Evolutionary conservation across 1,284 basidiomycete species (phyloP).

Genomic region (Mycena citricolor): DNA sequence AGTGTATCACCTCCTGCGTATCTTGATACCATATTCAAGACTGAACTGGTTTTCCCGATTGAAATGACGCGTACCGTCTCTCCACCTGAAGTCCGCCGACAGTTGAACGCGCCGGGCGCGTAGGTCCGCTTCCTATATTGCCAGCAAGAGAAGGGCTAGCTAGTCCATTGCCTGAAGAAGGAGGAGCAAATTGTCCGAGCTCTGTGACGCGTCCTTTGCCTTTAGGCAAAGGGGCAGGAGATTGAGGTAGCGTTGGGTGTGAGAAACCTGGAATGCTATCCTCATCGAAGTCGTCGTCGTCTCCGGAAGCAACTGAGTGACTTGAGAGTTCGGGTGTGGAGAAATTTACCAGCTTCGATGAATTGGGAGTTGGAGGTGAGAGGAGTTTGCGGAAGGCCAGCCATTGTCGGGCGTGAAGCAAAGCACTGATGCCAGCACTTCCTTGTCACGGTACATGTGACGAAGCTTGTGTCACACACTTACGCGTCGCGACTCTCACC

Average conservation of each 20-base stretch:
- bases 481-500: slow-evolving; percentile 22
- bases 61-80: slow-evolving; percentile 60
- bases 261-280: slow-evolving; percentile 76
- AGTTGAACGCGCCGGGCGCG: slow-evolving; percentile 53
- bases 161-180: slow-evolving; percentile 32
- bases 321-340: slow-evolving; percentile 8
- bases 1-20: slow-evolving; percentile 83
- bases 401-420: slow-evolving; percentile 1
- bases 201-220: slow-evolving; percentile 63
- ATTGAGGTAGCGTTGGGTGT: slow-evolving; percentile 49
- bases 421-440: slow-evolving; percentile 21
- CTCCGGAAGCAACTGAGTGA: slow-evolving; percentile 48
- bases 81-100: slow-evolving; percentile 86
- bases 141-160: slow-evolving; percentile 56
- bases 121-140: slow-evolving; percentile 57
- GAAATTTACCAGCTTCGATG: slow-evolving; percentile 63
- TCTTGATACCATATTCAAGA: slow-evolving; percentile 36
- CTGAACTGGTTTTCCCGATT: not conserved
- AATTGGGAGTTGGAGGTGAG: slow-evolving; percentile 67
- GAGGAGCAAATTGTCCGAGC: slow-evolving; percentile 54
- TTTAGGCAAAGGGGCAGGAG: slow-evolving; percentile 49
- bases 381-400: slow-evolving; percentile 40
- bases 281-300: slow-evolving; percentile 80
- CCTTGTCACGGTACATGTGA: not conserved
- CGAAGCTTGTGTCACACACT: slow-evolving; percentile 13